Conservation (phyloP, 768 basidiomycete species). For the Strobilomyces dryophilus region DNA sequence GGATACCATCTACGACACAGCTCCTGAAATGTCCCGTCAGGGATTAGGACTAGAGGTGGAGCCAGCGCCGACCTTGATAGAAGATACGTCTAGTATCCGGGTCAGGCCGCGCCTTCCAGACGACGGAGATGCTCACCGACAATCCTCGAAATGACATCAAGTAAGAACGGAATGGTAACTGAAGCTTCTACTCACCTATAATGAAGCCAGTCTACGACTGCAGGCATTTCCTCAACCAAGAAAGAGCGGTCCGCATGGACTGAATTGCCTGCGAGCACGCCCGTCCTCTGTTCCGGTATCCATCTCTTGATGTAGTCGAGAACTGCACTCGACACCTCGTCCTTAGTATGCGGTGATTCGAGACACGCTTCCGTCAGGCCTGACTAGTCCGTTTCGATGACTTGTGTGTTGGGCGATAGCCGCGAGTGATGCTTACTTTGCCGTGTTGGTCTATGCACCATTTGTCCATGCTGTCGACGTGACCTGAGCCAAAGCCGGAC, state of each 20-base stretch:
- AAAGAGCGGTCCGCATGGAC: slow-evolving; percentile 80
- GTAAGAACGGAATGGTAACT: neutral
- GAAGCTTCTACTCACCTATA: slow-evolving; percentile 51
- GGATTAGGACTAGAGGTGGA: neutral
- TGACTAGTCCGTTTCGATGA: slow-evolving; percentile 44
- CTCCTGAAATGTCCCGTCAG: slow-evolving; percentile 44
- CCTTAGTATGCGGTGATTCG: slow-evolving; percentile 58
- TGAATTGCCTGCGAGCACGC: slow-evolving; percentile 81
- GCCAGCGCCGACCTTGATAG: slow-evolving; percentile 56
- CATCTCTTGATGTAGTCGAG: slow-evolving; percentile 80
- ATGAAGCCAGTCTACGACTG: slow-evolving; percentile 73
- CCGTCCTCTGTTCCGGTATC: slow-evolving; percentile 63
- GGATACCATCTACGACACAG: slow-evolving; percentile 72
- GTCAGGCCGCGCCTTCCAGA: neutral
- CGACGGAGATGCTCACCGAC: slow-evolving; percentile 49
- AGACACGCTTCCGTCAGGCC: slow-evolving; percentile 81
- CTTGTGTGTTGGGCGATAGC: neutral
- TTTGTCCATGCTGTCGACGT: slow-evolving; percentile 57
- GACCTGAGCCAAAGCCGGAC: neutral
- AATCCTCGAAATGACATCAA: slow-evolving; percentile 40
- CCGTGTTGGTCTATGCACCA: slow-evolving; percentile 89
- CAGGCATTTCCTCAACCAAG: slow-evolving; percentile 75
- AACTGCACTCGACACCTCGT: slow-evolving; percentile 56
- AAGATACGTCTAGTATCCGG: slow-evolving; percentile 65
- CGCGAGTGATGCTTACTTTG: slow-evolving; percentile 39